Evolutionary conservation across 257 asterid species (phyloP), one percentile per base, ranked within the genome.

Genomic region (Ligustrum vulgare): DNA sequence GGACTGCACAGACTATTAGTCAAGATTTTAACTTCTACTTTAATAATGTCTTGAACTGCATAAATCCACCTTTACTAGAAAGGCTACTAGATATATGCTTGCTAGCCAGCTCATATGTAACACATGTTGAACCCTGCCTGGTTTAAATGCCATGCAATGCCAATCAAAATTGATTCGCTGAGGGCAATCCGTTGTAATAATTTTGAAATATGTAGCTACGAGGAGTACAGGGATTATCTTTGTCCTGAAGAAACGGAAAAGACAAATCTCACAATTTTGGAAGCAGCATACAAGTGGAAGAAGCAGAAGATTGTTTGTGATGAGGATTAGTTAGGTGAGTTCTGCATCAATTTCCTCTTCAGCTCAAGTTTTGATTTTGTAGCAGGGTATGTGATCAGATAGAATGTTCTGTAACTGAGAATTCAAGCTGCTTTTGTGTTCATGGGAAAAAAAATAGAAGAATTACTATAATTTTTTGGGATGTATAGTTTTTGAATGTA

Each of bases 201-300:
- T 73, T 71, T n/a, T 0, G 70, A 76, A 77, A 20, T 67, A 16
- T 86, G 82, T 91, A 91, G 98, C 86, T 88, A 84, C 0, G 98
- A 94, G 88, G 99, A 94, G 88, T 94, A 86, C 62, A 80, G 84
- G 2, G 99, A 92, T 80, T 94, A 94, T 72, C 83, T 92, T 0
- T 94, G 89, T 90, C 99, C 99, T 4, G 99, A 94, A 81, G 99
- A 94, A 73, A 80, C 89, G 0, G 91, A 85, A 68, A 83, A 91
- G 2, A 84, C 96, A 4, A 87, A 87, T 60, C 90, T 94, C 11
- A 94, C 88, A 78, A 91, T 92, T 39, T 75, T 92, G 86, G 96
- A 92, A 80, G 99, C 98, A 6, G 99, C 99, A 13, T 89, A 86
- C 79, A 86, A 84, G 45, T 94, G 99, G 99, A 94, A 94, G 90